These are phyloP conservation scores for Rhodotorula sp. DNA, from an alignment of 1,284 basidiomycete species.

Conservation along the genomic window DNA sequence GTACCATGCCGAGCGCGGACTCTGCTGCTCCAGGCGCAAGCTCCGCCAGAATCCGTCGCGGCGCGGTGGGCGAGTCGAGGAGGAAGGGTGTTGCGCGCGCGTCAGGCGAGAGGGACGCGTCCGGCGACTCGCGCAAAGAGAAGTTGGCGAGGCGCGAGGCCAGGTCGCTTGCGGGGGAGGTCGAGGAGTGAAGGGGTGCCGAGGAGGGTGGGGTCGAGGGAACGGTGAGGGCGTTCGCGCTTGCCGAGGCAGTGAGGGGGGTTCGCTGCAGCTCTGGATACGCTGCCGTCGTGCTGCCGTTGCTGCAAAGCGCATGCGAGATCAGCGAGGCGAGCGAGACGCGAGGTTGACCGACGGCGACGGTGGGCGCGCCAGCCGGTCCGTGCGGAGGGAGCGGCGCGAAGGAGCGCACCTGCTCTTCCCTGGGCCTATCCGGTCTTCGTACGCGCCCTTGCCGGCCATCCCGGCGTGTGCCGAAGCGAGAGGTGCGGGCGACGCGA, in stretches of 20 bases:
- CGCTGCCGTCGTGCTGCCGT: not conserved
- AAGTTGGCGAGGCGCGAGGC: constrained; percentile 7
- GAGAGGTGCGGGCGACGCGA: no score
- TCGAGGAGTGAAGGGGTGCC: not conserved
- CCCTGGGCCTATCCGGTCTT: no score
- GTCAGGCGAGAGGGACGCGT: not conserved
- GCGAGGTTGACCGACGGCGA: not conserved
- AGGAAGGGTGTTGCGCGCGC: not conserved
- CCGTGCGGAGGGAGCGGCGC: no score
- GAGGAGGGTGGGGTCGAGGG: not conserved
- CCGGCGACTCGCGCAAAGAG: not conserved
- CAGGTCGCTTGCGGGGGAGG: constrained; percentile 6
- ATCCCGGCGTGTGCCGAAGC: not conserved
- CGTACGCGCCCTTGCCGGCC: no score
- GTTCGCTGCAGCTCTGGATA: not conserved
- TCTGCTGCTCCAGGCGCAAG: not conserved
- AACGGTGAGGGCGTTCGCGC: not conserved
- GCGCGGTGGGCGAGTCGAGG: not conserved
- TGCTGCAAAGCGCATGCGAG: not conserved
- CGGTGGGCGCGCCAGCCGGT: no score
- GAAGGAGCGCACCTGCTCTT: no score
- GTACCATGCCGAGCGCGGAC: not conserved
- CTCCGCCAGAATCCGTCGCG: not conserved
- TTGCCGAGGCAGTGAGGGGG: not conserved
- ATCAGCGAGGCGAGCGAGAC: not conserved